Conservation (phyloP, 2,329 filamentous ascomycete species). For the Aspergillus brasiliensis region DNA sequence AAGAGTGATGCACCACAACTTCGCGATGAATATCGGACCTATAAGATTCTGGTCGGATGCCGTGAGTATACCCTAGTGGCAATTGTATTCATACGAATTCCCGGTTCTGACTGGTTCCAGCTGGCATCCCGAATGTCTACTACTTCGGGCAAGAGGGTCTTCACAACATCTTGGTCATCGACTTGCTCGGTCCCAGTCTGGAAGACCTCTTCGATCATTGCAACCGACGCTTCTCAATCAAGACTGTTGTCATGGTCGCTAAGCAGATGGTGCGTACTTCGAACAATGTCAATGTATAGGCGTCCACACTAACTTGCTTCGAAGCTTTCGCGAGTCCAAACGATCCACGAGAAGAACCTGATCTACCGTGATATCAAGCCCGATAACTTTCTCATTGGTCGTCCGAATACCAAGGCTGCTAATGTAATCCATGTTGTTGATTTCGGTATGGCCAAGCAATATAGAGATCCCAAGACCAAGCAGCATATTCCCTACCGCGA, state of each 20-base stretch:
- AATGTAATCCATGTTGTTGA: slow-evolving; percentile 99
- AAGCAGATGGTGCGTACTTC: slow-evolving; percentile 81
- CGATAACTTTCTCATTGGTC: slow-evolving; percentile 97
- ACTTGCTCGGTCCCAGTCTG: slow-evolving; percentile 89
- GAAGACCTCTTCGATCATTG: slow-evolving; percentile 98
- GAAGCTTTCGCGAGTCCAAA: slow-evolving; percentile 84
- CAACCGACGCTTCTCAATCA: slow-evolving; percentile 90
- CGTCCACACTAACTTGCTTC: slow-evolving; percentile 28
- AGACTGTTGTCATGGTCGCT: slow-evolving; percentile 98
- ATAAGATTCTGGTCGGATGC: slow-evolving; percentile 98
- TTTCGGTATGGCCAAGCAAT: slow-evolving; percentile 99
- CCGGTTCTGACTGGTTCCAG: slow-evolving; percentile 55
- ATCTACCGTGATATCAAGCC: slow-evolving; percentile 99
- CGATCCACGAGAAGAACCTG: slow-evolving; percentile 97
- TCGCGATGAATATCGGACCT: slow-evolving; percentile 97
- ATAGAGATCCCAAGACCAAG: slow-evolving; percentile 97
- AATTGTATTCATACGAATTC: slow-evolving; percentile 12
- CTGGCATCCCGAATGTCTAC: slow-evolving; percentile 98
- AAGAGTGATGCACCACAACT: slow-evolving; percentile 98
- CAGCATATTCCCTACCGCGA: slow-evolving; percentile 98
- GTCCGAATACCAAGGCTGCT: slow-evolving; percentile 87
- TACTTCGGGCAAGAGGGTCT: slow-evolving; percentile 98
- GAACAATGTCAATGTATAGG: background rate
- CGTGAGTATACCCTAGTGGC: slow-evolving; percentile 66
- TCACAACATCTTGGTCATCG: slow-evolving; percentile 98